Evolutionary conservation across 2,329 filamentous ascomycete genomes (phyloP).

Genomic region (Fusarium annulatum): DNA sequence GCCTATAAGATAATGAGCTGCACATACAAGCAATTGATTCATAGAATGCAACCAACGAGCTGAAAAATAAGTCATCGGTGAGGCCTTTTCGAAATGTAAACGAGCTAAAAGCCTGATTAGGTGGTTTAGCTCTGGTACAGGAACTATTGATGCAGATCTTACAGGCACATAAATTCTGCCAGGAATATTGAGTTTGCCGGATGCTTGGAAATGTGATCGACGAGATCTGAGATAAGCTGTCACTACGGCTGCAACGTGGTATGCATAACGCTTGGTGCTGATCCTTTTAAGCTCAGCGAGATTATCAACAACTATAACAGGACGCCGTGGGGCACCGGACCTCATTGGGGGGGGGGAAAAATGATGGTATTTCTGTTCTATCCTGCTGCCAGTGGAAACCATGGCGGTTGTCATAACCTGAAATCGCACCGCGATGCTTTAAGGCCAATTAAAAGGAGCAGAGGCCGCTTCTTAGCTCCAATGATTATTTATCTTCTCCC

Average conservation of each 20-base stretch:
- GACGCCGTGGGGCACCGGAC: not conserved
- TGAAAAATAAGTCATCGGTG: not conserved
- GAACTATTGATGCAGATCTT: not conserved
- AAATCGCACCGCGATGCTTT: slow-evolving; percentile 1
- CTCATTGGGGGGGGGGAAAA: not conserved
- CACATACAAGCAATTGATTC: not conserved
- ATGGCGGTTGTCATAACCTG: slow-evolving; percentile 4
- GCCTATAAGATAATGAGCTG: not conserved
- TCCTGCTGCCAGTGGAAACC: slow-evolving; percentile 1
- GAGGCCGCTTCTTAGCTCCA: not conserved
- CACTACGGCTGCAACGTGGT: not conserved
- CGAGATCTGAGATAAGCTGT: not conserved
- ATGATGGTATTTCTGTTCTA: slow-evolving; percentile 36
- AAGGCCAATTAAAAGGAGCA: not conserved
- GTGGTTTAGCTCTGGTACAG: not conserved
- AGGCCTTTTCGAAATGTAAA: not conserved
- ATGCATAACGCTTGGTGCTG: not conserved
- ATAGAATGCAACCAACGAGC: not conserved
- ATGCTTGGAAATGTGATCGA: slow-evolving; percentile 3
- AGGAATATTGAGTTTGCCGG: not conserved
- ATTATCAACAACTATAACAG: not conserved
- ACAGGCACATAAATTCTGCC: not conserved
- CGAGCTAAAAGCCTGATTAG: not conserved
- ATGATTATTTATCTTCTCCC: not conserved
- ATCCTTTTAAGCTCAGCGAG: not conserved